Base-by-base conservation (phyloP, 768 basidiomycete species). In the Cubamyces sp. region DNA sequence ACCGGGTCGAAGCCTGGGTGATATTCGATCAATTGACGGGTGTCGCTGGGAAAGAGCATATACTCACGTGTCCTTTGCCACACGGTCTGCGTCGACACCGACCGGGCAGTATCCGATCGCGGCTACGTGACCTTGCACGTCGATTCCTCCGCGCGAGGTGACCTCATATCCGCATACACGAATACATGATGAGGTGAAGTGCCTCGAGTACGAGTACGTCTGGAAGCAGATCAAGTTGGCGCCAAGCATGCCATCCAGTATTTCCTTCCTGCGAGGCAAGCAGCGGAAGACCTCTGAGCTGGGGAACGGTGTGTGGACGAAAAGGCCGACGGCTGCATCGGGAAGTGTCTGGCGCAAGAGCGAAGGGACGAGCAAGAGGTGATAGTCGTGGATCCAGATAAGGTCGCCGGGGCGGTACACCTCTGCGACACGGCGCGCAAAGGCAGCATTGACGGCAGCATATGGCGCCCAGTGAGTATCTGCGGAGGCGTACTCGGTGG, bases 271-370 rank as follows among this genome's bases (percentile, higher is more conserved):
- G 51, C 88, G 88, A 86, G 70, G 70, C 14, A 71, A 64, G 51
- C 70, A 71, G 12, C 70, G 82, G 82, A 98, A 99, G 66, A 98
- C 90, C 71, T 99, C 96, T 64, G 90, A 92, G 72, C 89, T 92
- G 5, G 96, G 96, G 88, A 98, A 98, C 14, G 96, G 96, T 0
- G 96, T 98, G 77, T 99, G 96, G 47, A 98, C 90, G 76, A 98
- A 99, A 63, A 99, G 84, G 3, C 96, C 96, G 43, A 96, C 79
- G 62, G 88, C 84, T 50, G 84, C 87, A 41, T 87, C 81, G 54
- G 86, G 80, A 67, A 93, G 78, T 16, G 83, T 76, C 70, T 85
- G 85, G 56, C 96, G 86, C 58, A 98, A 78, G 68, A 96, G 81
- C 69, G 88, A 86, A 6, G 96, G 96, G 2, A 94, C 87, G 59